A percentile compares a stretch with the other conserved stretches of the same genome.
Evolutionary conservation across 331 rosid genomes (phyloP).

Genomic region (Stylosanthes scabra): DNA sequence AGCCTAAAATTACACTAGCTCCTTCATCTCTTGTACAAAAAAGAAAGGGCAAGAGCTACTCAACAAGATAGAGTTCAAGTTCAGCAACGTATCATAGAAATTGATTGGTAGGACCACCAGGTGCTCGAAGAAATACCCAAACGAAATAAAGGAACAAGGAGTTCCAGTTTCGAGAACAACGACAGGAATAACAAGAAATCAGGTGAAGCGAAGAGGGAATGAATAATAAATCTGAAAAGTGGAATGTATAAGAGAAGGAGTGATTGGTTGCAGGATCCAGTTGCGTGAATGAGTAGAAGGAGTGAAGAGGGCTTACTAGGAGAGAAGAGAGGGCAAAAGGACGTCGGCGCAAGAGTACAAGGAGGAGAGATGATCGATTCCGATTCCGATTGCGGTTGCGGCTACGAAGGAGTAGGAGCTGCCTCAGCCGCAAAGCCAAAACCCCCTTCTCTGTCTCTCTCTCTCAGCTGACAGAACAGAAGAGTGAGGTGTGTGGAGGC

Average conservation of each 20-base stretch:
- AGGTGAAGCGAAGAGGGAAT: not conserved
- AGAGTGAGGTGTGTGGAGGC: slow-evolving; percentile 11
- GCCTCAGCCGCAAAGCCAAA: slow-evolving; percentile 25
- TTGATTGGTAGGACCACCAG: slow-evolving; percentile 15
- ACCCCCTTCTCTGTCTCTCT: not conserved
- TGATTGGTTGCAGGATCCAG: not conserved
- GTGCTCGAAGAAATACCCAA: slow-evolving; percentile 37
- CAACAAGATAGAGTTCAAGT: not conserved
- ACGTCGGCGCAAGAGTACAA: not conserved
- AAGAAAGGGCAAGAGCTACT: slow-evolving; percentile 4
- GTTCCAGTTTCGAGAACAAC: not conserved
- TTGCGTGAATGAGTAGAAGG: not conserved
- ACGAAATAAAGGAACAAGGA: not conserved
- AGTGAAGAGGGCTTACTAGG: slow-evolving; percentile 33
- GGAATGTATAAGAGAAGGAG: not conserved
- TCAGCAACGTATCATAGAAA: not conserved
- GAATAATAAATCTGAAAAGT: not conserved
- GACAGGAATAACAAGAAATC: slow-evolving; percentile 13
- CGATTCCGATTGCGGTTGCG: not conserved
- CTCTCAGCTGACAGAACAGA: not conserved
- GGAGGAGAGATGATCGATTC: not conserved
- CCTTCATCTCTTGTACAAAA: not conserved
- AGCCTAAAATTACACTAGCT: not conserved
- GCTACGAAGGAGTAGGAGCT: slow-evolving; percentile 19
- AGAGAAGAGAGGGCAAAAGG: not conserved